Evolutionary conservation across 495 filamentous ascomycete genomes (phyloP).

Genomic region (Niebla homalea): DNA sequence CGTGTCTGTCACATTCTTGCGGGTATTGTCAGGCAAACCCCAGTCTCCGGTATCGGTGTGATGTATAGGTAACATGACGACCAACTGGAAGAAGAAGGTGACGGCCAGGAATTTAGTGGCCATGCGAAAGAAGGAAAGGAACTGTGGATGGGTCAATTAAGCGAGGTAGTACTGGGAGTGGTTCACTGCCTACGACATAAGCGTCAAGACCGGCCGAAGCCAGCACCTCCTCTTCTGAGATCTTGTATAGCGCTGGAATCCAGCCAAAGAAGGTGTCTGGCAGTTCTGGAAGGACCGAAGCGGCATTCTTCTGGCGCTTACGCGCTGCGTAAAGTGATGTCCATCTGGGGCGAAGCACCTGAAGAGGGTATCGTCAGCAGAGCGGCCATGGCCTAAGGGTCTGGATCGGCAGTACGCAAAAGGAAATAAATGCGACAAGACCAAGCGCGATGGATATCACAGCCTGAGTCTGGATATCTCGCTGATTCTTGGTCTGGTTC

Average conservation of each 20-base stretch:
- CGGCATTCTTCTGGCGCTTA: conserved; percentile 52
- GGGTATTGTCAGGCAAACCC: conserved; percentile 30
- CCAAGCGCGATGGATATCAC: conserved; percentile 45
- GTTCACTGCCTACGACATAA: conserved; percentile 57
- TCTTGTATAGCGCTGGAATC: conserved; percentile 78
- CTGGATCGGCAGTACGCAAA: conserved; percentile 37
- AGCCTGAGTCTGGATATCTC: conserved; percentile 46
- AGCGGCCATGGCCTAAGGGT: neutral
- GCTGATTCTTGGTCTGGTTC: conserved; percentile 27
- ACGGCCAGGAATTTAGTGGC: conserved; percentile 68
- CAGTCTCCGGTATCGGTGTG: conserved; percentile 45
- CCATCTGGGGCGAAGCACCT: conserved; percentile 84
- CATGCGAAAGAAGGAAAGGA: conserved; percentile 89
- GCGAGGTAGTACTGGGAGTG: neutral
- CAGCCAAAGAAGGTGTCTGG: conserved; percentile 85
- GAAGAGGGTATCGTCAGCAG: conserved; percentile 1
- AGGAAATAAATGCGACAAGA: conserved; percentile 44
- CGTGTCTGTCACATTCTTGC: conserved; percentile 11
- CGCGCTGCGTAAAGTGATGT: conserved; percentile 82
- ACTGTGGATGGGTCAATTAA: conserved; percentile 33
- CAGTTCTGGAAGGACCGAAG: conserved; percentile 67
- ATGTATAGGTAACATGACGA: conserved; percentile 78
- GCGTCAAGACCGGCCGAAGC: conserved; percentile 88
- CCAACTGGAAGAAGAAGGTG: conserved; percentile 65
- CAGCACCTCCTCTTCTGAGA: conserved; percentile 81